Evolutionary conservation across 2,329 filamentous ascomycete genomes (phyloP).

Genomic region (Ophiostoma perfectum): DNA sequence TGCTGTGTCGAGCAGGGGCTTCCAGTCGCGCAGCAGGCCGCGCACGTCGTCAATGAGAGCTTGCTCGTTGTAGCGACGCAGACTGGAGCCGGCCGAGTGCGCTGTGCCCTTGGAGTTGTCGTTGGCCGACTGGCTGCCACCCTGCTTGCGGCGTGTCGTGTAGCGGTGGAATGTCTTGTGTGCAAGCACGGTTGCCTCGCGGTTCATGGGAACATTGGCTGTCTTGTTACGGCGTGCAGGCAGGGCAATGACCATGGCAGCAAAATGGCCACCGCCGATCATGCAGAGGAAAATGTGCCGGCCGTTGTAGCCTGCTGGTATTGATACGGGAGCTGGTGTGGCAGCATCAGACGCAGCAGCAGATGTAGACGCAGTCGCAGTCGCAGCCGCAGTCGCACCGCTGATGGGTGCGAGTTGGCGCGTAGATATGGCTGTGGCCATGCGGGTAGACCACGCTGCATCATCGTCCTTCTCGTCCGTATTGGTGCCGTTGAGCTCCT

Average conservation of each 20-base stretch:
- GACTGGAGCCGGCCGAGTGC: constrained; percentile 83
- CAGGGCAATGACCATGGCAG: constrained; percentile 89
- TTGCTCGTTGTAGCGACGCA: constrained; percentile 91
- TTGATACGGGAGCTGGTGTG: background rate
- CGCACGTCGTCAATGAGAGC: constrained; percentile 86
- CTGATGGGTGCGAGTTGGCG: constrained; percentile 69
- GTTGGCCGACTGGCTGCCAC: constrained; percentile 84
- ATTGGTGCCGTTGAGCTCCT: constrained; percentile 48
- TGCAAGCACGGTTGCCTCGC: constrained; percentile 80
- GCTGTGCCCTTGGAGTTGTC: constrained; percentile 26
- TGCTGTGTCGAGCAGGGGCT: constrained; percentile 72
- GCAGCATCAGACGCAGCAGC: background rate
- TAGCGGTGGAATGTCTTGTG: constrained; percentile 99
- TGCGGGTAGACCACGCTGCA: constrained; percentile 24
- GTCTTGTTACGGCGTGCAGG: constrained; percentile 72
- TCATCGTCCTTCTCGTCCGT: background rate
- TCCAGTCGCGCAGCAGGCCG: constrained; percentile 77
- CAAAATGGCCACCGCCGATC: constrained; percentile 97
- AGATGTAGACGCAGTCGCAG: background rate
- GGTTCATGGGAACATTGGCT: constrained; percentile 64
- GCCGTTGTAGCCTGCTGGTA: constrained; percentile 51
- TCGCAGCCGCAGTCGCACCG: constrained; percentile 42
- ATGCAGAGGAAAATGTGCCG: constrained; percentile 95
- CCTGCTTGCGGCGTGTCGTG: constrained; percentile 92
- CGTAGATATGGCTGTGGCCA: constrained; percentile 63